Base-by-base conservation (phyloP, 805 yeast species). In the Wickerhamomyces rabaulensis region DNA sequence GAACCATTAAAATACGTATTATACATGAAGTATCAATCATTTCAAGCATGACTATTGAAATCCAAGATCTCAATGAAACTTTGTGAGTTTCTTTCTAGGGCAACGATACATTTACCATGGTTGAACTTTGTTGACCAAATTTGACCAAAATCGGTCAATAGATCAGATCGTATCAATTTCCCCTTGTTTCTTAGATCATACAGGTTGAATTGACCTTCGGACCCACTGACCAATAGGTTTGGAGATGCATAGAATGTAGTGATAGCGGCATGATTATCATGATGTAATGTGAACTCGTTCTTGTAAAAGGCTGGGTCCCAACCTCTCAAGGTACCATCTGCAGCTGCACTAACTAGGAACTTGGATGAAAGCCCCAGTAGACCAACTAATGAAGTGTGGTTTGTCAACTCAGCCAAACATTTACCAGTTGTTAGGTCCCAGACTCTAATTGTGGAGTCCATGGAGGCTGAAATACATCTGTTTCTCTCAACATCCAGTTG, bases 71-170 rank as follows among this genome's bases (percentile, higher is more conserved):
- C 97, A 49, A 94, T 81, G 60, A 71, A 84, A 3, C 97, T 88
- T 51, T 74, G 75, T 9, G 78, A 78, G 36, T 76, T 80, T 46
- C 80, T 74, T 62, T 89, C 95, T 9, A 91, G 94, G 0, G 99
- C 98, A 19, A 95, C 92, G 35, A 92, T 87, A 61, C 97, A 86
- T 43, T 90, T 75, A 49, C 85, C 78, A 53, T 82, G 79, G 60
- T 89, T 95, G 58, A 90, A 88, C 57, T 85, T 78, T 2, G 92
- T 97, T 55, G 94, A 96, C 99, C 99, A 94, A 31, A 92, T 89
- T 35, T 87, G 84, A 9, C 94, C 95, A 15, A 87, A 82, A 61
- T 85, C 91, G 4, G 77, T 71, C 41, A 91, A 68, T 45, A 94
- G 65, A 53, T 89, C 90, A 19, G 78, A 68, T 46, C 88, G 73